These are phyloP conservation scores for Aureobasidium melanogenum DNA, from an alignment of 2,329 filamentous ascomycete species.

Conservation along the genomic window DNA sequence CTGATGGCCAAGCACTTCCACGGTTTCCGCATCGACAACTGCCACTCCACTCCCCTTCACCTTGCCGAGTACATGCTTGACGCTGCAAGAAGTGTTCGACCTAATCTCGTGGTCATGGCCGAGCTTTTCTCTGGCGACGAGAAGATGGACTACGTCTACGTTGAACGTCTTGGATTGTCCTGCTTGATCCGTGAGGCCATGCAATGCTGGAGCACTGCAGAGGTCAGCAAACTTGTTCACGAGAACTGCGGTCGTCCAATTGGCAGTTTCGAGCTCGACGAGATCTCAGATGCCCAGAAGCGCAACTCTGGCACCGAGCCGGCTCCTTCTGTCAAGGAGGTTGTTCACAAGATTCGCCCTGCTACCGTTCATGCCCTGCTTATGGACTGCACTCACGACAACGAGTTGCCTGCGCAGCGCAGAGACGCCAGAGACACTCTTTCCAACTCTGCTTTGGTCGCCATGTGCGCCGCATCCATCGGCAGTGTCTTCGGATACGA, in stretches of 20 bases:
- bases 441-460: constrained; percentile 85
- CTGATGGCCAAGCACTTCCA: constrained; percentile 91
- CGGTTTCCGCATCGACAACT: constrained; percentile 95
- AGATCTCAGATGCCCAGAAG: constrained; percentile 57
- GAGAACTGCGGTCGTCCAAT: constrained; percentile 89
- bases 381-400: constrained; percentile 99
- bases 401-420: constrained; percentile 92
- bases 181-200: constrained; percentile 93
- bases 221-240: constrained; percentile 87
- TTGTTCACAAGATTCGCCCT: constrained; percentile 74
- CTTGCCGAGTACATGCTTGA: constrained; percentile 94
- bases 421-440: constrained; percentile 88
- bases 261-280: constrained; percentile 93
- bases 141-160: constrained; percentile 92
- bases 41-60: constrained; percentile 88
- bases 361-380: constrained; percentile 87
- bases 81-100: constrained; percentile 78
- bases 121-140: constrained; percentile 95
- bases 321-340: constrained; percentile 43
- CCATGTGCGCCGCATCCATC: constrained; percentile 89
- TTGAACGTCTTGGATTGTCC: constrained; percentile 83
- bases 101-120: constrained; percentile 83
- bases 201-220: constrained; percentile 94
- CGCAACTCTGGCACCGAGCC: constrained; percentile 27
- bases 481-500: constrained; percentile 98